phyloP scores from a whole-genome alignment of 345 rosid species.

The Ceriops zippeliana region DNA sequence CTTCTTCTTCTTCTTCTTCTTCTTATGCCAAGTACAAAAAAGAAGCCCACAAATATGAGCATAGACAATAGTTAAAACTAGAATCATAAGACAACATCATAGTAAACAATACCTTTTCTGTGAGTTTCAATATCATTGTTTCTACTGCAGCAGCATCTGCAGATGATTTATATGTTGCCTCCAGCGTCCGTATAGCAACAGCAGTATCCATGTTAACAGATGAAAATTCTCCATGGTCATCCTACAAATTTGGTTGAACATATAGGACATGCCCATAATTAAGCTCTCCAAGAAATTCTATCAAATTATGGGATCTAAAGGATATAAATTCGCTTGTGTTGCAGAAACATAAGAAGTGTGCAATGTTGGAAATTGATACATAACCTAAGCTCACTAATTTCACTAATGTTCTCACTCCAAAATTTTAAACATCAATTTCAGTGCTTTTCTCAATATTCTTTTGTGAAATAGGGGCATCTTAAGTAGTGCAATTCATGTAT shows the following conservation, averaged over 20 bases:
- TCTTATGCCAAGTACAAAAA: too few relatives aligned
- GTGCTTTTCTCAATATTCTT: not conserved
- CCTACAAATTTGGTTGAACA: constrained; percentile 43
- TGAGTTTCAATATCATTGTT: constrained; percentile 69
- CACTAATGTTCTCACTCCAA: not conserved
- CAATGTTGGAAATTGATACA: not conserved
- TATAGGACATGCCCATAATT: not conserved
- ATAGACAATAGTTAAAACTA: not conserved
- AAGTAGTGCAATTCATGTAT: not conserved
- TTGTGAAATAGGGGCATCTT: not conserved
- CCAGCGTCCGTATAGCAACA: constrained; percentile 96
- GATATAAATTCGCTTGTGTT: not conserved
- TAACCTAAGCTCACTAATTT: not conserved
- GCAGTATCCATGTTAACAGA: constrained; percentile 99
- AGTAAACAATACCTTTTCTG: constrained; percentile 56
- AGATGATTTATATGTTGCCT: constrained; percentile 89
- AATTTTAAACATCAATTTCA: constrained; percentile 6
- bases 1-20: too few relatives aligned
- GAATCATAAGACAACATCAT: not conserved
- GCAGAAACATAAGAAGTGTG: not conserved
- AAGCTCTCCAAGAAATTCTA: constrained; percentile 1
- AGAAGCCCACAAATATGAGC: too few relatives aligned
- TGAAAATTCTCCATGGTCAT: constrained; percentile 94
- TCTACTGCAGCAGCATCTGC: constrained; percentile 91
- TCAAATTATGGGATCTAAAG: not conserved